Percentiles rank a stretch among this genome's conserved stretches.
Conservation (phyloP, 2,329 filamentous ascomycete genomes). For the Fusarium palustre region DNA sequence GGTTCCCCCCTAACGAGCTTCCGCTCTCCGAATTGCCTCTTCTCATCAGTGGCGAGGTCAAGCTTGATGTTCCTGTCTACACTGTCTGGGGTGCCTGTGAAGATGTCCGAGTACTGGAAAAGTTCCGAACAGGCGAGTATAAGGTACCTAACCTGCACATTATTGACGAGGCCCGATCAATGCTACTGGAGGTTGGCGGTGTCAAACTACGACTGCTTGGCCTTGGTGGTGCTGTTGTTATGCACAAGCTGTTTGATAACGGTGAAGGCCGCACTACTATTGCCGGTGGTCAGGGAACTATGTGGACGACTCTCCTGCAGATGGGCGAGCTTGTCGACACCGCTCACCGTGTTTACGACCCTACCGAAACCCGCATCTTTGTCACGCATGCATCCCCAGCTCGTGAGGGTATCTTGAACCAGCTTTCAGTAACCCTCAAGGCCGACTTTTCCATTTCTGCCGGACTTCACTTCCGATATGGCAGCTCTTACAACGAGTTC, state of each 20-base stretch:
- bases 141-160: slow-evolving; percentile 98
- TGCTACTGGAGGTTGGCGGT: slow-evolving; percentile 92
- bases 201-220: slow-evolving; percentile 95
- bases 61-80: slow-evolving; percentile 95
- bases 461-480: slow-evolving; percentile 97
- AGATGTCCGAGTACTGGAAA: slow-evolving; percentile 96
- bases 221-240: slow-evolving; percentile 94
- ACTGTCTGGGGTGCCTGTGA: slow-evolving; percentile 99
- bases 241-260: slow-evolving; percentile 99
- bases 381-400: slow-evolving; percentile 97
- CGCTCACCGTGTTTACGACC: slow-evolving; percentile 97
- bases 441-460: slow-evolving; percentile 98
- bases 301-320: slow-evolving; percentile 98
- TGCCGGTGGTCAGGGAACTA: slow-evolving; percentile 96
- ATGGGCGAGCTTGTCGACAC: slow-evolving; percentile 99
- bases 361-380: slow-evolving; percentile 95
- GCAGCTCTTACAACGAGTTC: slow-evolving; percentile 99
- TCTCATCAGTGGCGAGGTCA: slow-evolving; percentile 88
- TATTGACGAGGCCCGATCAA: slow-evolving; percentile 96
- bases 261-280: slow-evolving; percentile 98
- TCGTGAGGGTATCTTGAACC: slow-evolving; percentile 95
- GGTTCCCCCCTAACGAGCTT: slow-evolving; percentile 83
- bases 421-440: slow-evolving; percentile 96
- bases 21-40: slow-evolving; percentile 92
- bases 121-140: slow-evolving; percentile 97